Evolutionary conservation across 2,329 filamentous ascomycete genomes (phyloP).

Genomic region (Cladophialophora carrionii): DNA sequence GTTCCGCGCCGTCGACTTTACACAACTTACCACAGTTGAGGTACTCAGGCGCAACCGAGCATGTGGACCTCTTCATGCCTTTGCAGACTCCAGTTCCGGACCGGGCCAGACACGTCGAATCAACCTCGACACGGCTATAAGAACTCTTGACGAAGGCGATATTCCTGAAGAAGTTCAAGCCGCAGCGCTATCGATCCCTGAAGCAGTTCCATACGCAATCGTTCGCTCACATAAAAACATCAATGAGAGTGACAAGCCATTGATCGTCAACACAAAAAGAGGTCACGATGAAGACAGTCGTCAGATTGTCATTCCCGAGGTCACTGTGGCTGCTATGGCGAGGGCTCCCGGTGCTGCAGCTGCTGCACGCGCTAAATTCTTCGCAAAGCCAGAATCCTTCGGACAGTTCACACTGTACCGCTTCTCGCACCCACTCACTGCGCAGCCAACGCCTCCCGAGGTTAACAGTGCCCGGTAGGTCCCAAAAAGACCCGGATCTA

Average conservation of each 20-base stretch:
- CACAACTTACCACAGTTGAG: conserved; percentile 56
- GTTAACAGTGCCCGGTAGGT: not conserved
- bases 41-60: conserved; percentile 51
- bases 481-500: conserved; percentile 2
- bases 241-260: conserved; percentile 45
- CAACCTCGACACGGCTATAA: conserved; percentile 29
- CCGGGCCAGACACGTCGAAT: conserved; percentile 15
- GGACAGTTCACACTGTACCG: conserved; percentile 25
- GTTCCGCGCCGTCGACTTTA: conserved; percentile 67
- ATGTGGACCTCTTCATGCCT: conserved; percentile 30
- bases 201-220: conserved; percentile 46
- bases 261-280: conserved; percentile 43
- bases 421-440: conserved; percentile 27
- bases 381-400: conserved; percentile 18
- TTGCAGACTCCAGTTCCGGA: not conserved
- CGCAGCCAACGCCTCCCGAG: not conserved
- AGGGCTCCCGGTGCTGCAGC: conserved; percentile 21
- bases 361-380: conserved; percentile 29
- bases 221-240: conserved; percentile 37
- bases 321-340: conserved; percentile 30
- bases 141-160: conserved; percentile 21
- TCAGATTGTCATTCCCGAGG: conserved; percentile 27
- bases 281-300: conserved; percentile 6
- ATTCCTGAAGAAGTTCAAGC: conserved; percentile 22
- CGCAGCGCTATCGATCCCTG: conserved; percentile 29